Conservation (phyloP, 345 rosid genomes). For the Eucalyptus tenuipes region DNA sequence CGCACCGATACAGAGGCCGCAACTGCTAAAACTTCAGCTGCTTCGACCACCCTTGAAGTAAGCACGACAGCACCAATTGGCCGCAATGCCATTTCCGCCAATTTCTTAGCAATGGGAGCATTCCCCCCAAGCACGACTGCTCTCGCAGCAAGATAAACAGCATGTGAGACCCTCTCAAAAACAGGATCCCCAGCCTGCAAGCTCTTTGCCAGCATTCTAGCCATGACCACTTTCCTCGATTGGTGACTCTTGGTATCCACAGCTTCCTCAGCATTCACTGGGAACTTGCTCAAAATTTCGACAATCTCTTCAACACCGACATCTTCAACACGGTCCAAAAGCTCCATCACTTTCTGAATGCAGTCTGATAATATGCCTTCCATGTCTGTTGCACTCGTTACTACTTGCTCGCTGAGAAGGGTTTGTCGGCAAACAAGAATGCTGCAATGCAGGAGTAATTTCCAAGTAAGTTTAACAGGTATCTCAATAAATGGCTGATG, state of each 20-base stretch:
- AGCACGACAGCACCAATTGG: slow-evolving; percentile 46
- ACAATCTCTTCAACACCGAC: slow-evolving; percentile 54
- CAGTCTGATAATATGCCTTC: slow-evolving; percentile 37
- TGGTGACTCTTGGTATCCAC: slow-evolving; percentile 10
- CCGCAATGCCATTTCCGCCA: slow-evolving; percentile 46
- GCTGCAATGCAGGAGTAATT: slow-evolving; percentile 22
- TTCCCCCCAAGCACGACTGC: slow-evolving; percentile 62
- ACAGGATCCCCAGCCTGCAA: slow-evolving; percentile 70
- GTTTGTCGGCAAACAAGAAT: slow-evolving; percentile 73
- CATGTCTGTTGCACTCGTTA: slow-evolving; percentile 32
- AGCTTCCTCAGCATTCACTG: slow-evolving; percentile 5
- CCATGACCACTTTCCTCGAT: slow-evolving; percentile 46
- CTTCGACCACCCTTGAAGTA: slow-evolving; percentile 46
- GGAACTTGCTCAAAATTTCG: slow-evolving; percentile 24
- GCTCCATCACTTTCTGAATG: slow-evolving; percentile 22
- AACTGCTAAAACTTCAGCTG: slow-evolving; percentile 42
- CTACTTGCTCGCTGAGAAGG: slow-evolving; percentile 38
- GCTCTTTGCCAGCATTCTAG: slow-evolving; percentile 57
- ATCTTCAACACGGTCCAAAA: slow-evolving; percentile 35
- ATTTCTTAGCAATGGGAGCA: slow-evolving; percentile 31
- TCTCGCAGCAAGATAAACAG: slow-evolving; percentile 53
- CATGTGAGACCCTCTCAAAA: slow-evolving; percentile 53
- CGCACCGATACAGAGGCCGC: slow-evolving; percentile 49
- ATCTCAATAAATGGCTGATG: background rate
- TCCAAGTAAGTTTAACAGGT: background rate